Conservation (phyloP, 257 asterid species). For the Haberlea rhodopensis region DNA sequence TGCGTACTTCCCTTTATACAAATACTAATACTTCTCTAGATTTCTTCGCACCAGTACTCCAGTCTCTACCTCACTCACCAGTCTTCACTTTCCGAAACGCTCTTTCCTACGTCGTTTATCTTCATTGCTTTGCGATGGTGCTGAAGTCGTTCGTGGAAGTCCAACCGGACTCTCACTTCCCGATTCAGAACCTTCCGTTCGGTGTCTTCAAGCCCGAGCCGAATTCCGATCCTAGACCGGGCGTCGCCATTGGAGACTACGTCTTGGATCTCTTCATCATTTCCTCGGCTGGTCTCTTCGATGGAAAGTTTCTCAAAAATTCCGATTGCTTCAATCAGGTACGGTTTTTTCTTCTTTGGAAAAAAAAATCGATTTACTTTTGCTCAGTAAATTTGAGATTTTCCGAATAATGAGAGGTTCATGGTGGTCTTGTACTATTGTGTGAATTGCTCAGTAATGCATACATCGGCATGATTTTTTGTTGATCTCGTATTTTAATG, state of each 20-base stretch:
- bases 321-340: conserved; percentile 88
- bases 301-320: conserved; percentile 55
- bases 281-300: conserved; percentile 75
- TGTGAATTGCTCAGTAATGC: conserved; percentile 2
- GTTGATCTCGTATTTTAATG: conserved; percentile 9
- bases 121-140: conserved; percentile 35
- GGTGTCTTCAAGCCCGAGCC: conserved; percentile 76
- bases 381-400: not conserved
- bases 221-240: conserved; percentile 65
- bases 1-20: not conserved
- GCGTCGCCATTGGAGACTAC: conserved; percentile 73
- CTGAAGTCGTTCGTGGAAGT: conserved; percentile 77
- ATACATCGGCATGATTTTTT: not conserved
- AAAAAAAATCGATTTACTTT: not conserved
- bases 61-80: conserved; percentile 1
- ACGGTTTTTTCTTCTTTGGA: not conserved
- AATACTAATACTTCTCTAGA: not conserved
- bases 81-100: not conserved
- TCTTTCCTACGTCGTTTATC: not conserved
- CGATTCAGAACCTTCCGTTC: conserved; percentile 90
- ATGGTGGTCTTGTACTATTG: not conserved
- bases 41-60: not conserved
- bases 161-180: conserved; percentile 82
- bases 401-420: not conserved
- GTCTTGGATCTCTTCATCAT: conserved; percentile 72